A percentile compares a stretch with the other conserved stretches of the same genome.
These are phyloP conservation scores for Populus hybrid DNA, from an alignment of 441 rosid genomes.

Conservation along the genomic window DNA sequence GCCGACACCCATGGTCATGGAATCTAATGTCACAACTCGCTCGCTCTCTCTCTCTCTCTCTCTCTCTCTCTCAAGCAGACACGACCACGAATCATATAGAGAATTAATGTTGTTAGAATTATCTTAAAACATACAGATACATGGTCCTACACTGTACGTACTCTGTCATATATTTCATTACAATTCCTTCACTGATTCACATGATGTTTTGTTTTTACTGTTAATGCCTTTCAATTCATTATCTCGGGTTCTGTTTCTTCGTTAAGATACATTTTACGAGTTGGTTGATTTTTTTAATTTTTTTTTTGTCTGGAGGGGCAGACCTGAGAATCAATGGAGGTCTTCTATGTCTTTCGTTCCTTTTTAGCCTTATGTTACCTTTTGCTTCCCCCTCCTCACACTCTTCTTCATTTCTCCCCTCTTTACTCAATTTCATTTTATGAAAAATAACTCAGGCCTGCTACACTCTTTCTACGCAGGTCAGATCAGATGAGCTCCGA, in stretches of 20 bases:
- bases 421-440: neutral
- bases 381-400: neutral
- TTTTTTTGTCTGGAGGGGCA: too few species aligned
- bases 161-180: too few species aligned
- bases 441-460: neutral
- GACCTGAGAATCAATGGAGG: neutral
- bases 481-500: neutral
- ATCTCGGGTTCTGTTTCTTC: too few species aligned
- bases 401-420: neutral
- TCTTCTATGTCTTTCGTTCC: neutral
- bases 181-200: too few species aligned
- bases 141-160: too few species aligned
- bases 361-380: neutral
- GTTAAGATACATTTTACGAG: too few species aligned
- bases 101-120: neutral
- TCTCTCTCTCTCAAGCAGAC: neutral
- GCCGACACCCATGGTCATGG: neutral
- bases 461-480: neutral
- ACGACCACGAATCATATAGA: neutral
- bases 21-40: neutral
- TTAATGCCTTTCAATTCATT: too few species aligned
- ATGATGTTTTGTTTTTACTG: too few species aligned
- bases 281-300: too few species aligned
- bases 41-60: too few species aligned
- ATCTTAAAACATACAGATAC: too few species aligned